phyloP scores from a whole-genome alignment of 2,329 filamentous ascomycete genomes.

The Tolypocladium amazonense region DNA sequence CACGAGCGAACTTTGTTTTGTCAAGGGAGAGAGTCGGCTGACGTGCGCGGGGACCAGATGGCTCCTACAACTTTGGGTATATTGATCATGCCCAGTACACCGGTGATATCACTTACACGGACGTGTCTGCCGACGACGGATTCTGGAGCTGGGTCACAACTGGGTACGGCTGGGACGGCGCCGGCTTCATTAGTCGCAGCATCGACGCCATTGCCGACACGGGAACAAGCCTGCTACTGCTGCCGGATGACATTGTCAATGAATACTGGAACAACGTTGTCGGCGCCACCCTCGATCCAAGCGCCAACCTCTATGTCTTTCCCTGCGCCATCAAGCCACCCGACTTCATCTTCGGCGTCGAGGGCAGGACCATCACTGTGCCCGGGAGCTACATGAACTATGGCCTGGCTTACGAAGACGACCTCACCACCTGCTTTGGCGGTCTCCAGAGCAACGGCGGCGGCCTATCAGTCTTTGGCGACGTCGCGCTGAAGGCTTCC shows the following conservation, averaged over 20 bases:
- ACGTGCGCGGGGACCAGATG: not conserved
- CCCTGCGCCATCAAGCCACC: not conserved
- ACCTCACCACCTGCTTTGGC: conserved; percentile 47
- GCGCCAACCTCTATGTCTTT: not conserved
- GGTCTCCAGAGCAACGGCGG: conserved; percentile 42
- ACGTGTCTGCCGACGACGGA: conserved; percentile 45
- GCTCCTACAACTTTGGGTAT: conserved; percentile 43
- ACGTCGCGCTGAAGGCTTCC: conserved; percentile 49
- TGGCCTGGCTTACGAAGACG: not conserved
- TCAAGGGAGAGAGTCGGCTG: not conserved
- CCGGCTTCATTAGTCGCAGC: conserved; percentile 1
- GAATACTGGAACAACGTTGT: conserved; percentile 30
- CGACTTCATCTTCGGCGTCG: not conserved
- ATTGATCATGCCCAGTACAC: conserved; percentile 55
- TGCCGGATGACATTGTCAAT: conserved; percentile 38
- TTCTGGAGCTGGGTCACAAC: conserved; percentile 42
- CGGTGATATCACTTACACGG: conserved; percentile 50
- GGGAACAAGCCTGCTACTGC: conserved; percentile 52
- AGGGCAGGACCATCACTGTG: not conserved
- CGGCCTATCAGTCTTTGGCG: conserved; percentile 47
- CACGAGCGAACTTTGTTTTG: not conserved
- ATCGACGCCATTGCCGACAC: conserved; percentile 41
- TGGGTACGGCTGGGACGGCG: conserved; percentile 10
- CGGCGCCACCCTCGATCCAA: not conserved
- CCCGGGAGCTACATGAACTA: not conserved